phyloP scores from a whole-genome alignment of 1,284 basidiomycete genomes.

The Boletus hoseneyae region DNA sequence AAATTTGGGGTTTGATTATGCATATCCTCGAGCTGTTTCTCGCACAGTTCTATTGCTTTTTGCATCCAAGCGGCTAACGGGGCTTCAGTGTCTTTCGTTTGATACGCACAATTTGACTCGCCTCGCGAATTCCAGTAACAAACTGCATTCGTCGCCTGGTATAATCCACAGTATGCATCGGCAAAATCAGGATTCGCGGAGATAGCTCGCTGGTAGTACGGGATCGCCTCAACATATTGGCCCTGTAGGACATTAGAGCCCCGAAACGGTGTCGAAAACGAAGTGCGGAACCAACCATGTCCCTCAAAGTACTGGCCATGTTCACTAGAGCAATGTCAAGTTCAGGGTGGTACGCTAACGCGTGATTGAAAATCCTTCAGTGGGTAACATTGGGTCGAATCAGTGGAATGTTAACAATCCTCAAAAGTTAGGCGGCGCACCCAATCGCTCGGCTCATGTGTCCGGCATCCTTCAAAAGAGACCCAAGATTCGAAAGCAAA shows the following conservation, averaged over 20 bases:
- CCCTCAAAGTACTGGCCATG: conserved; percentile 58
- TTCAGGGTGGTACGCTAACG: conserved; percentile 51
- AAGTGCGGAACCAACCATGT: conserved; percentile 35
- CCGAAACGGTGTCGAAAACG: not conserved
- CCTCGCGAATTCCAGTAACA: conserved; percentile 57
- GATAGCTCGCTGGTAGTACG: conserved; percentile 53
- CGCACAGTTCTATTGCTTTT: conserved; percentile 44
- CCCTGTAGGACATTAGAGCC: conserved; percentile 33
- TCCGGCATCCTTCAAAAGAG: conserved; percentile 58
- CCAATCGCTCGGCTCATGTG: conserved; percentile 48
- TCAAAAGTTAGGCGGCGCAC: conserved; percentile 29
- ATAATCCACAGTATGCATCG: conserved; percentile 57
- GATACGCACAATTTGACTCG: conserved; percentile 13
- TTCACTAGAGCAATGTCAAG: conserved; percentile 62
- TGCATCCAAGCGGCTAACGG: conserved; percentile 43
- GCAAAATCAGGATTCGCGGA: conserved; percentile 50
- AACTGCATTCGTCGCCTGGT: conserved; percentile 49
- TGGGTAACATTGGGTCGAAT: conserved; percentile 1
- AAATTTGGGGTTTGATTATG: conserved; percentile 40
- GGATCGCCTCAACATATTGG: conserved; percentile 49
- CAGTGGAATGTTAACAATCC: conserved; percentile 1
- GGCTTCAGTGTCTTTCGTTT: conserved; percentile 19
- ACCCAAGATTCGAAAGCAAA: conserved; percentile 59
- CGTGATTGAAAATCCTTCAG: conserved; percentile 31
- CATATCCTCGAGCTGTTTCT: conserved; percentile 44